Percentiles rank a stretch among this genome's conserved stretches.
phyloP scores from a whole-genome alignment of 1,284 basidiomycete species.

The Sanghuangporus weigelae region DNA sequence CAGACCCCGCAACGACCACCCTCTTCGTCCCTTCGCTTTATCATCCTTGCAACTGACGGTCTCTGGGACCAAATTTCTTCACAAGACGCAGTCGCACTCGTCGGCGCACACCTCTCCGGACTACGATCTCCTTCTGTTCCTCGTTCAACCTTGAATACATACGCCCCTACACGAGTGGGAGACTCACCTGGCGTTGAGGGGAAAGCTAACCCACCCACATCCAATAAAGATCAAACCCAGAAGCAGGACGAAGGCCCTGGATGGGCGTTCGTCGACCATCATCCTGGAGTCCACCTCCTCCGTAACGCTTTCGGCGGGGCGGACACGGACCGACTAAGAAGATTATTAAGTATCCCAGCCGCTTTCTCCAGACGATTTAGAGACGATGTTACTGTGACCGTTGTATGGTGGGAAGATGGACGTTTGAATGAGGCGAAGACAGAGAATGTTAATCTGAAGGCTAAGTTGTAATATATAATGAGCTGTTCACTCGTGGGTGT shows the following conservation, averaged over 20 bases:
- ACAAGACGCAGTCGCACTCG: slow-evolving; percentile 90
- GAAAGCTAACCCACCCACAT: slow-evolving; percentile 31
- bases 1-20: background rate
- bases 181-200: slow-evolving; percentile 61
- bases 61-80: slow-evolving; percentile 94
- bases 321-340: slow-evolving; percentile 60
- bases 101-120: slow-evolving; percentile 78
- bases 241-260: slow-evolving; percentile 35
- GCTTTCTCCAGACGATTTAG: slow-evolving; percentile 75
- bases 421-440: slow-evolving; percentile 29
- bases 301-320: slow-evolving; percentile 92
- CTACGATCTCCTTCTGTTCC: slow-evolving; percentile 54
- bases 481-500: background rate
- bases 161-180: slow-evolving; percentile 44
- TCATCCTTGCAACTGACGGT: slow-evolving; percentile 76
- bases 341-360: slow-evolving; percentile 81
- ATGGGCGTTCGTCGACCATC: slow-evolving; percentile 86
- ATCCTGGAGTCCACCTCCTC: slow-evolving; percentile 87
- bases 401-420: slow-evolving; percentile 75
- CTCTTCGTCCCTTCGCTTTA: slow-evolving; percentile 40
- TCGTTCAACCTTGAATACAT: slow-evolving; percentile 47
- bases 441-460: background rate
- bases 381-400: slow-evolving; percentile 90
- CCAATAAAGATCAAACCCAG: background rate
- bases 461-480: background rate